Percentiles rank a stretch among this genome's conserved stretches.
Evolutionary conservation across 306 rosid genomes (phyloP).

Genomic region (Luffa aegyptiaca): DNA sequence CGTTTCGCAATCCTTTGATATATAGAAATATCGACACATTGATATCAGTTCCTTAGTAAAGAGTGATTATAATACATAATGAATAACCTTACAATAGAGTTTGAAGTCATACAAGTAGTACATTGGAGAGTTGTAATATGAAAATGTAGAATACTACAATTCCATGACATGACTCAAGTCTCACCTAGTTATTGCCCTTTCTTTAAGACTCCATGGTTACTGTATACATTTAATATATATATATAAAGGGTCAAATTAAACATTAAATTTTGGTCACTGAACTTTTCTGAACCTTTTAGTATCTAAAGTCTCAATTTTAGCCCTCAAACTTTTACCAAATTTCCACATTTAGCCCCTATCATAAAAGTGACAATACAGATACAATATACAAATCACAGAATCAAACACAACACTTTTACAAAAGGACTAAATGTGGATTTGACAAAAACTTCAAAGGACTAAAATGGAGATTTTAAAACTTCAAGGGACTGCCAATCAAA

Average conservation of each 20-base stretch:
- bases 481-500: background rate
- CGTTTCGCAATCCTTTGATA: no score
- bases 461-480: background rate
- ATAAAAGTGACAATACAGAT: background rate
- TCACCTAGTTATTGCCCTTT: no score
- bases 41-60: no score
- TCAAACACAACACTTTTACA: background rate
- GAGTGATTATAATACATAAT: background rate
- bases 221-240: no score
- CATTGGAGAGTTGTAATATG: background rate
- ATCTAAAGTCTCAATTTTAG: background rate
- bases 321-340: background rate
- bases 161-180: no score
- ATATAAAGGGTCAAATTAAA: no score
- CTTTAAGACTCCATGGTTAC: no score
- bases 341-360: background rate
- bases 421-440: background rate
- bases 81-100: background rate
- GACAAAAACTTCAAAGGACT: background rate
- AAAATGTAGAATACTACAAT: no score
- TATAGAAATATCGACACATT: no score
- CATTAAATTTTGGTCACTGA: no score
- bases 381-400: background rate
- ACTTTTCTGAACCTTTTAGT: no score
- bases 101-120: background rate